Conservation (phyloP, 2,329 filamentous ascomycete genomes). For the Hypoxylon sp. region DNA sequence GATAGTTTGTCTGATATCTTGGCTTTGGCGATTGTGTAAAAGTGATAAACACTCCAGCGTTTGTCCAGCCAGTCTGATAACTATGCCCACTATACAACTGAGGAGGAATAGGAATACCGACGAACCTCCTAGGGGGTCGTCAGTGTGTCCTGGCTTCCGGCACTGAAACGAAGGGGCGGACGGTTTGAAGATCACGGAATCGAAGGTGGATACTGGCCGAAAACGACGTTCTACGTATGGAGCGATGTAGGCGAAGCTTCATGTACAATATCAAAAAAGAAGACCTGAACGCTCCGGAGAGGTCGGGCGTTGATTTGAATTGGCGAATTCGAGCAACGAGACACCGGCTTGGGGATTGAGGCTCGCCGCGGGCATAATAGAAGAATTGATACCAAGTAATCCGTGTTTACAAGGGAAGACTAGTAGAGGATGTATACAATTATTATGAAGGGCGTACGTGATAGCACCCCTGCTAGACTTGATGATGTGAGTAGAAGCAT, state of each 20-base stretch:
- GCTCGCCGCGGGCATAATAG: background rate
- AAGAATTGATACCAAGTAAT: conserved; percentile 24
- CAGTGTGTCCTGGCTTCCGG: background rate
- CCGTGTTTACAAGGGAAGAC: conserved; percentile 17
- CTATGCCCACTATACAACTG: background rate
- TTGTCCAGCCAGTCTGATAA: conserved; percentile 1
- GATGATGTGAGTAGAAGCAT: conserved; percentile 4
- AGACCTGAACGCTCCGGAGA: background rate
- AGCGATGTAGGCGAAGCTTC: background rate
- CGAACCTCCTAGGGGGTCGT: background rate
- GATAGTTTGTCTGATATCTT: conserved; percentile 11
- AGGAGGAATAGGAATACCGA: background rate
- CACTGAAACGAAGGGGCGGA: background rate
- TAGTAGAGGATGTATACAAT: conserved; percentile 10
- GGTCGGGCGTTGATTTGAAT: background rate
- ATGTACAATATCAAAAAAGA: background rate
- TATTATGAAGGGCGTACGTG: conserved; percentile 14
- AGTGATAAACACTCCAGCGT: background rate
- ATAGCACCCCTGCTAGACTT: conserved; percentile 8
- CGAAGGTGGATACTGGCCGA: background rate
- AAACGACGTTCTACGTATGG: background rate
- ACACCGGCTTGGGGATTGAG: background rate
- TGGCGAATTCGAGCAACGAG: background rate
- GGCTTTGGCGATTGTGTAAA: background rate
- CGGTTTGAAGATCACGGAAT: background rate